phyloP scores from a whole-genome alignment of 2,329 filamentous ascomycete species.

The Colletotrichum cordylinicola region DNA sequence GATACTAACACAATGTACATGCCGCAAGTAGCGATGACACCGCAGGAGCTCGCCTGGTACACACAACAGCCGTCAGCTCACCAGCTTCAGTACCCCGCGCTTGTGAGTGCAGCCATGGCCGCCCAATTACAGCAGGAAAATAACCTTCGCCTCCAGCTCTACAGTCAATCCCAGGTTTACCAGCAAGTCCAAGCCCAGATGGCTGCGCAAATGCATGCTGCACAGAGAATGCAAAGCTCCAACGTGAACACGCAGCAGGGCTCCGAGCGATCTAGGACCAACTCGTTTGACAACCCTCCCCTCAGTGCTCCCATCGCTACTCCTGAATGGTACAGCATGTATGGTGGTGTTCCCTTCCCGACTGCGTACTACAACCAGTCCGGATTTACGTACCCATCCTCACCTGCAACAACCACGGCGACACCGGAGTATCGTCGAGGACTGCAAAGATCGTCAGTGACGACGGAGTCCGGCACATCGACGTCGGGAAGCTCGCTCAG shows the following conservation, averaged over 20 bases:
- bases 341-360: constrained; percentile 39
- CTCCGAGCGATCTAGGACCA: constrained; percentile 62
- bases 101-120: constrained; percentile 22
- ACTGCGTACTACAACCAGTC: constrained; percentile 53
- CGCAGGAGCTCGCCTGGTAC: constrained; percentile 57
- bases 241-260: constrained; percentile 27
- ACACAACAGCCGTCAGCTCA: constrained; percentile 44
- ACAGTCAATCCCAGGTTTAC: constrained; percentile 24
- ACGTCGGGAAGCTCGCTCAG: constrained; percentile 61
- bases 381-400: constrained; percentile 61
- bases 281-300: constrained; percentile 68
- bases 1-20: constrained; percentile 53
- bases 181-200: constrained; percentile 23
- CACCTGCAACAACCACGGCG: constrained; percentile 51
- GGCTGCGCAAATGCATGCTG: constrained; percentile 22
- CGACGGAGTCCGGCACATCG: constrained; percentile 52
- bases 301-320: constrained; percentile 60
- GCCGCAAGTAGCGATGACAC: constrained; percentile 45
- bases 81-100: constrained; percentile 43
- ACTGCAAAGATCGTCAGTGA: constrained; percentile 58
- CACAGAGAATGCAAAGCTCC: constrained; percentile 18
- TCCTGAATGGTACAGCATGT: constrained; percentile 62
- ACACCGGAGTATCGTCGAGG: constrained; percentile 60
- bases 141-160: constrained; percentile 21
- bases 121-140: constrained; percentile 26